Evolutionary conservation across 192 early-diverging fungal species (phyloP).

Genomic region (Podila minutissima): DNA sequence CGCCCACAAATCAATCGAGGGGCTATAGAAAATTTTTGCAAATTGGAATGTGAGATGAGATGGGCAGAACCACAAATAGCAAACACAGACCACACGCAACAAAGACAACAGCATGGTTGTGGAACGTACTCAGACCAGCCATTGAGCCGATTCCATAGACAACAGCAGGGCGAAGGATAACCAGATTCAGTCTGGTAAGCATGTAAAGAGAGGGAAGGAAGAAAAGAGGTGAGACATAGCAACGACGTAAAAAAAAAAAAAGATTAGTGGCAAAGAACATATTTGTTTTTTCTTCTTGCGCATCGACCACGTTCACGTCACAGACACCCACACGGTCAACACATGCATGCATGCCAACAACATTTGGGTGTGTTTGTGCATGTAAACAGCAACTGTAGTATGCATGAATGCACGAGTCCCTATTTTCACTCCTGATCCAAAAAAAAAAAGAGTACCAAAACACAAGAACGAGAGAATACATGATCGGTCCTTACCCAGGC

Average conservation of each 20-base stretch:
- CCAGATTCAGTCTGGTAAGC: slow-evolving; percentile 69
- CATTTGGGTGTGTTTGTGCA: too few species aligned
- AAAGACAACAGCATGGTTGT: too few species aligned
- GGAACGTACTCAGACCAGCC: slow-evolving; percentile 75
- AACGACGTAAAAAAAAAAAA: background rate
- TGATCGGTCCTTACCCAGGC: slow-evolving; percentile 58
- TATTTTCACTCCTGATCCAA: background rate
- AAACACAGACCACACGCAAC: too few species aligned
- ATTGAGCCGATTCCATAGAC: slow-evolving; percentile 91
- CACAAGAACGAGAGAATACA: background rate
- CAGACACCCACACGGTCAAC: too few species aligned
- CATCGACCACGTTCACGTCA: too few species aligned
- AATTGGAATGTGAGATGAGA: slow-evolving; percentile 1
- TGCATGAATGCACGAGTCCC: too few species aligned
- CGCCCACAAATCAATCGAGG: slow-evolving; percentile 93
- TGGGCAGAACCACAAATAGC: background rate
- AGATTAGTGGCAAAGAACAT: background rate
- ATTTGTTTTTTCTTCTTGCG: too few species aligned
- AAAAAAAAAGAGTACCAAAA: background rate
- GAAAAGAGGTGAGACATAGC: background rate
- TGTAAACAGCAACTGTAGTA: too few species aligned
- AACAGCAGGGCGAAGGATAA: slow-evolving; percentile 88
- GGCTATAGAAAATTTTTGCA: slow-evolving; percentile 61
- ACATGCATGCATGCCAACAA: too few species aligned
- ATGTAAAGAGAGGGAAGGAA: background rate